Conservation (phyloP, 2,329 filamentous ascomycete genomes). For the Cladosporium sp. region DNA sequence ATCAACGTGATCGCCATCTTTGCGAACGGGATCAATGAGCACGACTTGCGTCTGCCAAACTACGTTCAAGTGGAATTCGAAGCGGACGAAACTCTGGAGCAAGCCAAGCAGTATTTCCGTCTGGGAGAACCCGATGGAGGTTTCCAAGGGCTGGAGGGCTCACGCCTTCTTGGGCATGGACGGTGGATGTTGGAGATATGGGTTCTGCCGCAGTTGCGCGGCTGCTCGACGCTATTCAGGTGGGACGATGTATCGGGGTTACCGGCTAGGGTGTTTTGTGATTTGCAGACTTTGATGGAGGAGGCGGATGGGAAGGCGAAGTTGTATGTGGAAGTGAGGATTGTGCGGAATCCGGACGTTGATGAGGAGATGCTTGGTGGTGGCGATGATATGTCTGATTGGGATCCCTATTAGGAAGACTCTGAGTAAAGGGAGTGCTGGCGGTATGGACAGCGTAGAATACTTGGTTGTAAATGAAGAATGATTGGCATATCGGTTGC, state of each 20-base stretch:
- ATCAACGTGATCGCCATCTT: constrained; percentile 2
- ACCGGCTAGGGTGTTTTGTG: background rate
- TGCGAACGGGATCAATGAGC: constrained; percentile 2
- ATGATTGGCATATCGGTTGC: too few relatives aligned
- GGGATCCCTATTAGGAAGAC: too few relatives aligned
- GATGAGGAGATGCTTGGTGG: background rate
- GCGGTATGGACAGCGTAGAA: too few relatives aligned
- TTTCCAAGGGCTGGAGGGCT: constrained; percentile 3
- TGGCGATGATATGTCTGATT: too few relatives aligned
- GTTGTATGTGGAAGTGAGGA: constrained; percentile 10
- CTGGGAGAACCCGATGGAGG: background rate
- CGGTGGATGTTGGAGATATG: constrained; percentile 10
- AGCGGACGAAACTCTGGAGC: constrained; percentile 1
- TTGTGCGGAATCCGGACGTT: background rate
- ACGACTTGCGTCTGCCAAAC: background rate
- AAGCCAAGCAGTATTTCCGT: background rate
- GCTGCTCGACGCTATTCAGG: constrained; percentile 1
- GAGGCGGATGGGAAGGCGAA: background rate
- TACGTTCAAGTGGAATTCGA: constrained; percentile 6
- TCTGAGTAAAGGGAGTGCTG: too few relatives aligned
- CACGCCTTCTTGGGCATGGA: background rate
- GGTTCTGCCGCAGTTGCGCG: constrained; percentile 6
- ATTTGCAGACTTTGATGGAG: background rate
- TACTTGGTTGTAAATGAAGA: too few relatives aligned
- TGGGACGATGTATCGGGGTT: constrained; percentile 10